Evolutionary conservation across 768 basidiomycete species (phyloP).

Genomic region (Trametes gibbosa): DNA sequence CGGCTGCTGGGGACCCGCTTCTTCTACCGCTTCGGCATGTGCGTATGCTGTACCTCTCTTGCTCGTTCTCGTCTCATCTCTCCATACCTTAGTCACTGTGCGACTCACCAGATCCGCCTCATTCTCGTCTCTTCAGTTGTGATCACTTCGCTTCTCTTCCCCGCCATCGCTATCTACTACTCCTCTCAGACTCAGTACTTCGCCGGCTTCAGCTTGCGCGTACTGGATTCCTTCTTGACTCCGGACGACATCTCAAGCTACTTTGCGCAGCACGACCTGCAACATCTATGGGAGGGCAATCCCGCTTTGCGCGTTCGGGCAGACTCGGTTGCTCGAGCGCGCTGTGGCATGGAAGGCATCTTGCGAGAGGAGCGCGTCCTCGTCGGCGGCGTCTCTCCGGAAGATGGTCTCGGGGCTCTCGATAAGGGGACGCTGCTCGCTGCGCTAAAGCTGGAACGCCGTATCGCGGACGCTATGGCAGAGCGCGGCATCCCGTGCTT

Average conservation of each 20-base stretch:
- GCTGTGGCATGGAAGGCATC: conserved; percentile 66
- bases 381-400: conserved; percentile 48
- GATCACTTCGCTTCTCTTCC: conserved; percentile 86
- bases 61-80: not conserved
- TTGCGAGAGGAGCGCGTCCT: conserved; percentile 78
- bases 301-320: conserved; percentile 60
- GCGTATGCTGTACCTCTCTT: conserved; percentile 33
- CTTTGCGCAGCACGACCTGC: conserved; percentile 59
- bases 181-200: conserved; percentile 63
- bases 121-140: conserved; percentile 86
- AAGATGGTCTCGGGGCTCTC: conserved; percentile 45
- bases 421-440: conserved; percentile 61
- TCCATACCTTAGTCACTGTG: conserved; percentile 65
- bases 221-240: conserved; percentile 63
- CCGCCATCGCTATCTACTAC: conserved; percentile 83
- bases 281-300: conserved; percentile 69
- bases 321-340: conserved; percentile 68
- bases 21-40: conserved; percentile 80
- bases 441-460: conserved; percentile 61
- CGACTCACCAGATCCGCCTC: conserved; percentile 86
- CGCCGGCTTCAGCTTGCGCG: conserved; percentile 50
- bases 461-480: conserved; percentile 45
- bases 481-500: conserved; percentile 52
- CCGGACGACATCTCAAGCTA: conserved; percentile 51
- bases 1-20: conserved; percentile 44